Percentiles rank a stretch among this genome's conserved stretches.
Conservation (phyloP, 176 grass and related monocot species). For the Alopecurus myosuroides region DNA sequence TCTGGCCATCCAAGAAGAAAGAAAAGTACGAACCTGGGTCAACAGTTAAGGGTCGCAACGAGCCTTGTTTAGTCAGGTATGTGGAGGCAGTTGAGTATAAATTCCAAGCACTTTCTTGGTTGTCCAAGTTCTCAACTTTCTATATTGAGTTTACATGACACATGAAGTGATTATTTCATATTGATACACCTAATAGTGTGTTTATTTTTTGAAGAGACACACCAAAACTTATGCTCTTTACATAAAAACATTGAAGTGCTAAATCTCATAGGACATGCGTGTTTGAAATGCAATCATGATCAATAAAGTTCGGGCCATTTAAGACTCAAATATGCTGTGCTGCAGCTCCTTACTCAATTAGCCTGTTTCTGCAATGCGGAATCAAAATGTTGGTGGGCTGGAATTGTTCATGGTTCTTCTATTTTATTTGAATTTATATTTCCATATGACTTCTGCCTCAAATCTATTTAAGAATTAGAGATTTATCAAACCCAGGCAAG, state of each 20-base stretch:
- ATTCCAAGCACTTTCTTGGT: background rate
- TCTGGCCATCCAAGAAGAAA: conserved; percentile 95
- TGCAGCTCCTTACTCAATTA: conserved; percentile 8
- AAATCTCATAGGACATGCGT: background rate
- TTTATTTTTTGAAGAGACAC: background rate
- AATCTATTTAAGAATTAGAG: conserved; percentile 12
- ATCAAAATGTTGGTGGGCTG: background rate
- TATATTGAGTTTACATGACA: background rate
- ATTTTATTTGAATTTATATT: background rate
- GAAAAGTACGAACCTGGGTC: conserved; percentile 75
- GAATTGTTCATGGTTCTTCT: background rate
- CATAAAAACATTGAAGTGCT: background rate
- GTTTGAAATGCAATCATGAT: background rate
- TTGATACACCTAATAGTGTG: background rate
- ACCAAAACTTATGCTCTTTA: background rate
- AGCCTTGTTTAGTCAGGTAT: conserved; percentile 94
- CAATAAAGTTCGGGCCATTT: background rate
- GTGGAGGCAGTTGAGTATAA: background rate
- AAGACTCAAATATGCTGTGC: background rate
- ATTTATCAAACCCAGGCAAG: conserved; percentile 59
- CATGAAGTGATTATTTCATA: background rate
- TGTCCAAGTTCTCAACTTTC: background rate
- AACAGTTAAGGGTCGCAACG: conserved; percentile 80
- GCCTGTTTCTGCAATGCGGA: background rate
- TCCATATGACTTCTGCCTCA: background rate